These are phyloP conservation scores for Zygosaccharomyces siamensis DNA, from an alignment of 805 yeast genomes.

Conservation along the genomic window DNA sequence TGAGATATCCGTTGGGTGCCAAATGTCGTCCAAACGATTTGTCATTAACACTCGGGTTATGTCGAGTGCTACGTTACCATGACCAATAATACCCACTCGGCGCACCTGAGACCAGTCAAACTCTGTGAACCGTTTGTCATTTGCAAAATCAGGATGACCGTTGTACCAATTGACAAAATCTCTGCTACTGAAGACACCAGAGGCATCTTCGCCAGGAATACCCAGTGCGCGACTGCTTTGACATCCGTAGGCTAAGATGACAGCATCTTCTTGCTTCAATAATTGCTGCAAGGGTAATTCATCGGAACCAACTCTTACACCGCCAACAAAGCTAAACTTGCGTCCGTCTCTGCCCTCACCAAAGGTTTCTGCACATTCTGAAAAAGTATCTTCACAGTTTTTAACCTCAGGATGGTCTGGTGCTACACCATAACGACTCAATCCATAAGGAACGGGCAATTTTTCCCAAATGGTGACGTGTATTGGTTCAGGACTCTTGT, in stretches of 20 bases:
- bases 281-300: slow-evolving; percentile 52
- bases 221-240: slow-evolving; percentile 48
- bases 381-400: slow-evolving; percentile 66
- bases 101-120: slow-evolving; percentile 60
- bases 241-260: slow-evolving; percentile 82
- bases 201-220: slow-evolving; percentile 53
- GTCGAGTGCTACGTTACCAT: slow-evolving; percentile 94
- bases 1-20: slow-evolving; percentile 72
- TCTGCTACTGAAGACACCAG: slow-evolving; percentile 74
- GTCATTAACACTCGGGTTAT: slow-evolving; percentile 74
- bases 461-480: slow-evolving; percentile 75
- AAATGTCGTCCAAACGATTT: slow-evolving; percentile 42
- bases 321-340: slow-evolving; percentile 61
- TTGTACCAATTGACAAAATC: slow-evolving; percentile 96
- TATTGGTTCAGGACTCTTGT: slow-evolving; percentile 39
- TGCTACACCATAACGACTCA: slow-evolving; percentile 93
- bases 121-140: slow-evolving; percentile 35
- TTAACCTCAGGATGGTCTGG: slow-evolving; percentile 99
- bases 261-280: slow-evolving; percentile 56
- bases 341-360: slow-evolving; percentile 26
- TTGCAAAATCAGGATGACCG: slow-evolving; percentile 61
- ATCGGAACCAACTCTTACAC: slow-evolving; percentile 55
- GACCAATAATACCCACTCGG: slow-evolving; percentile 81
- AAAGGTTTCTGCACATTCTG: slow-evolving; percentile 39
- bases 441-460: slow-evolving; percentile 85